These are phyloP conservation scores for Schizonepeta tenuifolia DNA, from an alignment of 257 asterid genomes.

Conservation along the genomic window DNA sequence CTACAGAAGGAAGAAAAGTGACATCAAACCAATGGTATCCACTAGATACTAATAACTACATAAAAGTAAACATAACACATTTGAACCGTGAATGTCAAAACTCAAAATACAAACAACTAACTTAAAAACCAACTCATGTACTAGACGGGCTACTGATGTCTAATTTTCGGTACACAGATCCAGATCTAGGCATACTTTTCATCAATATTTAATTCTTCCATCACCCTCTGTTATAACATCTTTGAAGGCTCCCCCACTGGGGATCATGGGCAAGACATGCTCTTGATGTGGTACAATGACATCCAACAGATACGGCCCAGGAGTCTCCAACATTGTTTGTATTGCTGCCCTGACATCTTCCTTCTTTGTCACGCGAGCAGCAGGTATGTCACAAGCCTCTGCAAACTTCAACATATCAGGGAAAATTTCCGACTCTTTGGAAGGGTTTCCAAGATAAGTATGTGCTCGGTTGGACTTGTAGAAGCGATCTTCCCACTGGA, in stretches of 20 bases:
- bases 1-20: constrained; percentile 2
- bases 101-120: constrained; percentile 6
- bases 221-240: constrained; percentile 83
- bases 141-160: neutral
- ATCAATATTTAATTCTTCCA: constrained; percentile 57
- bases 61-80: neutral
- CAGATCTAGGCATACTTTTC: neutral
- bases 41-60: constrained; percentile 5
- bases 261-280: constrained; percentile 92
- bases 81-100: neutral
- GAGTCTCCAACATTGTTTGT: constrained; percentile 73
- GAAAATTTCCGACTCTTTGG: constrained; percentile 59
- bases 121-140: neutral
- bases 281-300: constrained; percentile 89
- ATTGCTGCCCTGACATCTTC: constrained; percentile 60
- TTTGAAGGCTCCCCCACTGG: constrained; percentile 75
- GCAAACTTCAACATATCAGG: constrained; percentile 80
- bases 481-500: constrained; percentile 89
- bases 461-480: constrained; percentile 83
- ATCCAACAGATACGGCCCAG: constrained; percentile 83
- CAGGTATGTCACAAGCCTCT: constrained; percentile 75
- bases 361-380: constrained; percentile 62
- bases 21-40: neutral
- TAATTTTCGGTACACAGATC: neutral
- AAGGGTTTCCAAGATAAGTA: constrained; percentile 77